Conservation (phyloP, 441 rosid genomes). For the Daphne laureola region DNA sequence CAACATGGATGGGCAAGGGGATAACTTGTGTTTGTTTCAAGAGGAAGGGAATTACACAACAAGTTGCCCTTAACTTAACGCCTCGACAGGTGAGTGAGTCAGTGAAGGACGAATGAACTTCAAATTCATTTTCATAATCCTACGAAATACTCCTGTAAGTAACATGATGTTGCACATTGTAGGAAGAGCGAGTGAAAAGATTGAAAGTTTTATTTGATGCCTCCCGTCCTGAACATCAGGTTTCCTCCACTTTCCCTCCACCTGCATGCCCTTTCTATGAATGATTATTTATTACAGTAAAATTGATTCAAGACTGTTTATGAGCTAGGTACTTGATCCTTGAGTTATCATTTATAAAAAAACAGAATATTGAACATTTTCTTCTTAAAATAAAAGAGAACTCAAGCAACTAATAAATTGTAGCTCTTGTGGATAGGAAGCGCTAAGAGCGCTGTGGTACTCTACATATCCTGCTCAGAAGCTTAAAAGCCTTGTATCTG, state of each 20-base stretch:
- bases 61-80: conserved; percentile 63
- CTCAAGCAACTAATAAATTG: background rate
- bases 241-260: conserved; percentile 6
- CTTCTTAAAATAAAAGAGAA: too few species aligned
- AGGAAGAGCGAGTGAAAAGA: conserved; percentile 74
- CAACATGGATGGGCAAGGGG: conserved; percentile 78
- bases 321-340: too few species aligned
- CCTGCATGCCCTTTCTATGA: too few species aligned
- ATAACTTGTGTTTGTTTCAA: conserved; percentile 88
- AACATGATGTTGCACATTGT: conserved; percentile 14
- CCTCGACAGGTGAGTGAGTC: conserved; percentile 84
- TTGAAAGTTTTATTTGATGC: conserved; percentile 66
- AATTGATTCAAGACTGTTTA: too few species aligned
- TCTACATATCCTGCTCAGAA: conserved; percentile 64
- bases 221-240: conserved; percentile 75
- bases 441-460: conserved; percentile 76
- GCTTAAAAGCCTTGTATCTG: conserved; percentile 66
- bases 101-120: too few species aligned
- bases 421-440: conserved; percentile 33
- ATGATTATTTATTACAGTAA: too few species aligned
- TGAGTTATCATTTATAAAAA: too few species aligned
- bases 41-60: conserved; percentile 64
- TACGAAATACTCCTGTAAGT: too few species aligned
- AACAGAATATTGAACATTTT: too few species aligned
- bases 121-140: too few species aligned